Evolutionary conservation across 2,329 filamentous ascomycete genomes (phyloP).

Genomic region (Periconia sp.): DNA sequence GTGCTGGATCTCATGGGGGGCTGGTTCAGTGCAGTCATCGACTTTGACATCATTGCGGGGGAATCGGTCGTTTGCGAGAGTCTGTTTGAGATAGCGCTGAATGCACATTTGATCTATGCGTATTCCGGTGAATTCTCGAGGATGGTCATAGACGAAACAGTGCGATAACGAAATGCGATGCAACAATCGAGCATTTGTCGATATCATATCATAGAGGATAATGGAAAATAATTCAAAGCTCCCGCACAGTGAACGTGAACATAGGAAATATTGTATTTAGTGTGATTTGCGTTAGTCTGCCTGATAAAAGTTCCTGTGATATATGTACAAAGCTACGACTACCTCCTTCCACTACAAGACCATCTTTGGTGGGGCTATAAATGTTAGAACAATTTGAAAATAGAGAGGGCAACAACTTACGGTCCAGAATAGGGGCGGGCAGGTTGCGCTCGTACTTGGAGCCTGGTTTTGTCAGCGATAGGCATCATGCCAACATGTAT

Average conservation of each 20-base stretch:
- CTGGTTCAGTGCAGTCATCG: no score
- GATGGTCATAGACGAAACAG: no score
- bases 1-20: no score
- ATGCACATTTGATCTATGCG: no score
- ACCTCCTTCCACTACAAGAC: constrained; percentile 23
- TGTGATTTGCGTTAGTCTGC: background rate
- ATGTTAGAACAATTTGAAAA: constrained; percentile 15
- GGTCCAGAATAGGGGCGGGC: constrained; percentile 74
- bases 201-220: no score
- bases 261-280: background rate
- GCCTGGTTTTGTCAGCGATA: constrained; percentile 55
- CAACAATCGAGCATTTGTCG: no score
- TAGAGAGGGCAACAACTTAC: constrained; percentile 59
- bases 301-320: background rate
- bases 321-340: constrained; percentile 6
- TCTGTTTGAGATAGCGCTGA: no score
- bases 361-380: constrained; percentile 40
- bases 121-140: no score
- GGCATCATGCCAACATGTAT: constrained; percentile 10
- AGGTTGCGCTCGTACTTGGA: constrained; percentile 97
- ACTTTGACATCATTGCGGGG: no score
- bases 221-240: no score
- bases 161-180: no score
- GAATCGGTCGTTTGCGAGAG: no score
- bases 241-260: background rate